phyloP scores from a whole-genome alignment of 495 filamentous ascomycete species.

The Aspergillus olivimuriae region DNA sequence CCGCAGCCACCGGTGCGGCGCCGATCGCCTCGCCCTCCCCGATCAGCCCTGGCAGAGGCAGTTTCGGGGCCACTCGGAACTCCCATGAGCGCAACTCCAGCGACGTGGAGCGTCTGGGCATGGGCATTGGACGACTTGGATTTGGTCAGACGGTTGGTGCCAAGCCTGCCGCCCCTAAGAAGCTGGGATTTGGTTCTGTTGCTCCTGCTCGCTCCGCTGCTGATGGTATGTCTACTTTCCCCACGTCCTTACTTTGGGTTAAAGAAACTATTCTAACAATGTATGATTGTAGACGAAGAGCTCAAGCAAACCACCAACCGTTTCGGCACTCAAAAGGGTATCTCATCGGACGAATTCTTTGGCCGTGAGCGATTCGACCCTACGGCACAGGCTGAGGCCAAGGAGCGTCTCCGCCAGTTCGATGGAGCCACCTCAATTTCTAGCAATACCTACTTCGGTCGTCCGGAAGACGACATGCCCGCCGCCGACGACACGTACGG shows the following conservation, averaged over 20 bases:
- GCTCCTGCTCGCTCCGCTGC: conserved; percentile 54
- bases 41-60: conserved; percentile 54
- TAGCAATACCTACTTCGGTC: conserved; percentile 93
- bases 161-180: conserved; percentile 63
- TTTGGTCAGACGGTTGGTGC: conserved; percentile 78
- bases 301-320: conserved; percentile 26
- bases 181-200: conserved; percentile 83
- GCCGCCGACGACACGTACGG: conserved; percentile 66
- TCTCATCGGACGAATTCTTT: conserved; percentile 97
- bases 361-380: conserved; percentile 83
- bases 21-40: conserved; percentile 68
- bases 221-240: conserved; percentile 51
- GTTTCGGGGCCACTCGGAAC: conserved; percentile 52
- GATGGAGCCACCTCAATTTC: conserved; percentile 90
- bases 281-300: conserved; percentile 38
- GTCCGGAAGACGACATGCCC: conserved; percentile 63
- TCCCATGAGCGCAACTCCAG: conserved; percentile 54
- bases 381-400: conserved; percentile 73
- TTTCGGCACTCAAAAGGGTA: conserved; percentile 90
- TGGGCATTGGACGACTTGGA: conserved; percentile 81
- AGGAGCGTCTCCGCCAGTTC: conserved; percentile 79
- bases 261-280: too few species aligned
- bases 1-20: conserved; percentile 44
- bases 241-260: too few species aligned
- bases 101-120: conserved; percentile 84